phyloP scores from a whole-genome alignment of 371 early-diverging fungal species.

The Syncephalastrum racemosum region DNA sequence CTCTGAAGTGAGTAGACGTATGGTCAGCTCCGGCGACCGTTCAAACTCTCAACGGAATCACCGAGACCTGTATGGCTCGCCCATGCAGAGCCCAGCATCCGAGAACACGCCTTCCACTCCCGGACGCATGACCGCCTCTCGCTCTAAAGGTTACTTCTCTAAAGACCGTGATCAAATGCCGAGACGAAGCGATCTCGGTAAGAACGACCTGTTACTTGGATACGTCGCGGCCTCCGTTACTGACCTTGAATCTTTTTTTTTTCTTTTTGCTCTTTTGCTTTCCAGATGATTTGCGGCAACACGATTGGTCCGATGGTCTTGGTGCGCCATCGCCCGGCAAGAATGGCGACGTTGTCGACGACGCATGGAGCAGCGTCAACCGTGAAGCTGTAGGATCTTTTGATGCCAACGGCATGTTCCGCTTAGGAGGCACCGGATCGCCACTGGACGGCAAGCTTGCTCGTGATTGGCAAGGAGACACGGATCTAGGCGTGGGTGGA shows the following conservation, averaged over 20 bases:
- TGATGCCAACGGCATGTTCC: constrained; percentile 69
- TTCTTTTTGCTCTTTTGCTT: neutral
- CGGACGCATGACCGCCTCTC: constrained; percentile 22
- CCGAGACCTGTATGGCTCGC: constrained; percentile 34
- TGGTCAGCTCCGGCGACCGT: constrained; percentile 16
- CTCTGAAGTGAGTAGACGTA: constrained; percentile 47
- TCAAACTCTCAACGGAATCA: constrained; percentile 22
- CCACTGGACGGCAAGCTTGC: constrained; percentile 18
- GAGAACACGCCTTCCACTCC: constrained; percentile 36
- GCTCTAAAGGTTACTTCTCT: constrained; percentile 27
- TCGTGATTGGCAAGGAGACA: constrained; percentile 20
- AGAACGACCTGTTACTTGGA: neutral
- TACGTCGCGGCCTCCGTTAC: neutral
- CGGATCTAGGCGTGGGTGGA: constrained; percentile 3
- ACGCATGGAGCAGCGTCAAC: constrained; percentile 32
- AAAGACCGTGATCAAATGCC: constrained; percentile 21
- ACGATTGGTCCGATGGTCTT: constrained; percentile 19
- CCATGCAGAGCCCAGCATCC: constrained; percentile 39
- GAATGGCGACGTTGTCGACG: constrained; percentile 11
- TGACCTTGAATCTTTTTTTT: neutral
- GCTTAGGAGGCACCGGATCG: constrained; percentile 40
- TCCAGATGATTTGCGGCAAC: constrained; percentile 14
- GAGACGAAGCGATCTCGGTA: constrained; percentile 23
- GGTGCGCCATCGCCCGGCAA: constrained; percentile 15
- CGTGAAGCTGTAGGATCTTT: constrained; percentile 49